Evolutionary conservation across 257 asterid genomes (phyloP).

Genomic region (Primulina eburnea): DNA sequence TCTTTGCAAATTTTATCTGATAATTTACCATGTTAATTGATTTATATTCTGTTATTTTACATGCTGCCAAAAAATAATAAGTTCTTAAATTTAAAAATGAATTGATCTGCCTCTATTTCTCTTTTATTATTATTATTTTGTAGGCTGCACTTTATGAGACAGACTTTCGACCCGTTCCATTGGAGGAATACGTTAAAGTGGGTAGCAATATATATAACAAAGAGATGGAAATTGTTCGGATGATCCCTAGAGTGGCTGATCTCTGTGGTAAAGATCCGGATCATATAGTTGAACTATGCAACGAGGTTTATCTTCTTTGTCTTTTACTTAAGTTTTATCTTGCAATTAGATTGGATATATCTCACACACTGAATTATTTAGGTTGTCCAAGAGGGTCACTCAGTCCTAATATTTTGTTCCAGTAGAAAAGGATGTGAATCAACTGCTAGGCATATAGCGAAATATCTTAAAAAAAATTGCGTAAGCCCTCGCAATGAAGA

Average conservation of each 20-base stretch:
- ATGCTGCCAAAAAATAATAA: neutral
- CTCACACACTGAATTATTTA: slow-evolving; percentile 31
- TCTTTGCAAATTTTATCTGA: slow-evolving; percentile 12
- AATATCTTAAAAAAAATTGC: slow-evolving; percentile 61
- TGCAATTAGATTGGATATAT: slow-evolving; percentile 23
- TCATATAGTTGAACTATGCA: slow-evolving; percentile 90
- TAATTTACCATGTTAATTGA: neutral
- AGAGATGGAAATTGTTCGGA: slow-evolving; percentile 72
- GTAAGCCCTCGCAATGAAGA: slow-evolving; percentile 44
- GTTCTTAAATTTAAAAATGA: slow-evolving; percentile 16
- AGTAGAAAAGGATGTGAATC: slow-evolving; percentile 98
- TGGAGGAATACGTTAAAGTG: slow-evolving; percentile 87
- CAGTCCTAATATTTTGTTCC: slow-evolving; percentile 92
- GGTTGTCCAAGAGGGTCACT: slow-evolving; percentile 99
- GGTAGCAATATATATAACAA: slow-evolving; percentile 75
- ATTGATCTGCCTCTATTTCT: slow-evolving; percentile 18
- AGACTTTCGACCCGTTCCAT: slow-evolving; percentile 92
- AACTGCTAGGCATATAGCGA: slow-evolving; percentile 89
- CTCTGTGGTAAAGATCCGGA: slow-evolving; percentile 97
- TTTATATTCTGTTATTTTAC: neutral
- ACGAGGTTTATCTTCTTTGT: slow-evolving; percentile 61
- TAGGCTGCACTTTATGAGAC: slow-evolving; percentile 98
- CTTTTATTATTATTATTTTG: slow-evolving; percentile 19
- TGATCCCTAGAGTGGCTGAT: slow-evolving; percentile 64
- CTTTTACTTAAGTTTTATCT: slow-evolving; percentile 21